Evolutionary conservation across 768 basidiomycete species (phyloP).

Genomic region (Boletus huronensis): DNA sequence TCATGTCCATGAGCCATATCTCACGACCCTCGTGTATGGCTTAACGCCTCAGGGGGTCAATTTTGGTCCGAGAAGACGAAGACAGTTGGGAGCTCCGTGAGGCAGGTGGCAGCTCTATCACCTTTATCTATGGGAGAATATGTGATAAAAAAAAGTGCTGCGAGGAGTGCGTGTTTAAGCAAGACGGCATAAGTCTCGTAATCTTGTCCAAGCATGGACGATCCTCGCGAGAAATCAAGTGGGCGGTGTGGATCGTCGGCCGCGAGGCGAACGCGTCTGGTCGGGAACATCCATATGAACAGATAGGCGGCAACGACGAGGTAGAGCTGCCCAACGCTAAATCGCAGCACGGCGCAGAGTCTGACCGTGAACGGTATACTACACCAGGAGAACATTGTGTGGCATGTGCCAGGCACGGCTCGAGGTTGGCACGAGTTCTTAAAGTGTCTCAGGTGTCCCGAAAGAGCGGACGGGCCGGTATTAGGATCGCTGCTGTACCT

Average conservation of each 20-base stretch:
- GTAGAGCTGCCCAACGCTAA: neutral
- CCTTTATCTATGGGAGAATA: slow-evolving; percentile 8
- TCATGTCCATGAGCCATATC: neutral
- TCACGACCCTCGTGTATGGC: slow-evolving; percentile 21
- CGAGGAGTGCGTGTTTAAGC: neutral
- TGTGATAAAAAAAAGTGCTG: slow-evolving; percentile 10
- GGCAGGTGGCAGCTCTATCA: slow-evolving; percentile 19
- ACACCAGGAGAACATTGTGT: neutral
- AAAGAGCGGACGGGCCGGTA: neutral
- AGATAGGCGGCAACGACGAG: neutral
- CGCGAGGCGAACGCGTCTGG: slow-evolving; percentile 3
- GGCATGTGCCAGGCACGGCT: slow-evolving; percentile 14
- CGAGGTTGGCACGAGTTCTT: neutral
- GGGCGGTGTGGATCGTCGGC: slow-evolving; percentile 13
- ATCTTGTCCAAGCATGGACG: neutral
- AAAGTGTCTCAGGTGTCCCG: neutral
- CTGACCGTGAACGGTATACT: neutral
- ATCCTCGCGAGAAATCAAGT: slow-evolving; percentile 9
- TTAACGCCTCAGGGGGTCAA: slow-evolving; percentile 8
- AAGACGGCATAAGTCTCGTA: slow-evolving; percentile 12
- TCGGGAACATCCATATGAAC: neutral
- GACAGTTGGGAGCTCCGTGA: neutral
- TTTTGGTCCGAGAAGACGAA: slow-evolving; percentile 3
- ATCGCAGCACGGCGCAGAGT: neutral
- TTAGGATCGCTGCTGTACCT: neutral